Conservation (phyloP, 2,329 filamentous ascomycete genomes). For the Phialophora macrospora region DNA sequence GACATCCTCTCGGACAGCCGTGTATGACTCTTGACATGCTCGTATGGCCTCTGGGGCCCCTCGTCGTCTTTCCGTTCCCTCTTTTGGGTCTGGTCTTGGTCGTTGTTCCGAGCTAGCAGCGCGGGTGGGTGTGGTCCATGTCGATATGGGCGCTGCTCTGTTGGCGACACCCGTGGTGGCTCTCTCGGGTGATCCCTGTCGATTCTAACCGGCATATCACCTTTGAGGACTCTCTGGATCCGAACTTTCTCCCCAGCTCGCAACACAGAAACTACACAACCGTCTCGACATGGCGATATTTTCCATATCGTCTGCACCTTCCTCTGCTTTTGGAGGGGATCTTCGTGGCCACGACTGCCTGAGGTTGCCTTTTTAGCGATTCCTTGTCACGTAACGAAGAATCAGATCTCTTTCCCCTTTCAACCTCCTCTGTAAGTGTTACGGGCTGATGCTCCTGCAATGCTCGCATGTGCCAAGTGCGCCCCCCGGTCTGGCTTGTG, state of each 20-base stretch:
- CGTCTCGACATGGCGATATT: background rate
- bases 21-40: slow-evolving; percentile 1
- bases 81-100: slow-evolving; percentile 11
- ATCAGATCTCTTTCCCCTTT: background rate
- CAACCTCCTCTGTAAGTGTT: background rate
- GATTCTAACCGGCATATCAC: background rate
- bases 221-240: background rate
- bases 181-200: background rate
- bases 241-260: background rate
- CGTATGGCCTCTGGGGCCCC: background rate
- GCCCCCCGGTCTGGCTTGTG: background rate
- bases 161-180: background rate
- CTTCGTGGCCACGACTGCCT: background rate
- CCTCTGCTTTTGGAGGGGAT: background rate
- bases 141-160: slow-evolving; percentile 8
- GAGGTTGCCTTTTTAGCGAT: too few relatives aligned
- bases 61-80: slow-evolving; percentile 1
- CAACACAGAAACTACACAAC: background rate
- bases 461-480: slow-evolving; percentile 7
- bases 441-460: slow-evolving; percentile 3
- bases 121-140: slow-evolving; percentile 1
- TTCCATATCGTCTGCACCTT: background rate
- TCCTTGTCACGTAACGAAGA: background rate
- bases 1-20: background rate
- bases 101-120: slow-evolving; percentile 14